Evolutionary conservation across 2,329 filamentous ascomycete species (phyloP).

Genomic region (Fusarium stilboides): DNA sequence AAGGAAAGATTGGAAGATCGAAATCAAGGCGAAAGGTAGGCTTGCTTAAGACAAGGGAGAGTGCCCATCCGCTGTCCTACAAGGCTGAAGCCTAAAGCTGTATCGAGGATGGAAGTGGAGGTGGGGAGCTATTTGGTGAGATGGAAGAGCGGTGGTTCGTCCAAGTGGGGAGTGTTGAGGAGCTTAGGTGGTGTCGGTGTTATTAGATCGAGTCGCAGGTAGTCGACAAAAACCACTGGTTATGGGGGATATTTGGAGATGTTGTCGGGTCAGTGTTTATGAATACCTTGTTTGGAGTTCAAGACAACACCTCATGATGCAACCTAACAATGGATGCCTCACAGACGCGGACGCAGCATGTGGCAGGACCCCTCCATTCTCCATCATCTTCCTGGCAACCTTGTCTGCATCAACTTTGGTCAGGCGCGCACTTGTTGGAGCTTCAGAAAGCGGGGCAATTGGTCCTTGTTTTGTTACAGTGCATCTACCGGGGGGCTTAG

Average conservation of each 20-base stretch:
- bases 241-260: slow-evolving; percentile 18
- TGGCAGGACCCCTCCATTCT: slow-evolving; percentile 42
- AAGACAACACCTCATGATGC: not conserved
- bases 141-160: slow-evolving; percentile 7
- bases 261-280: slow-evolving; percentile 41
- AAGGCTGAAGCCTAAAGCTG: slow-evolving; percentile 37
- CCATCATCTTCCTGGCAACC: slow-evolving; percentile 22
- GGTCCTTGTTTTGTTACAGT: slow-evolving; percentile 14
- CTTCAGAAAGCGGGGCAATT: slow-evolving; percentile 23
- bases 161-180: slow-evolving; percentile 1
- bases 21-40: slow-evolving; percentile 25
- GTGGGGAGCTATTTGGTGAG: slow-evolving; percentile 20
- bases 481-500: slow-evolving; percentile 10
- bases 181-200: not conserved
- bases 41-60: slow-evolving; percentile 31
- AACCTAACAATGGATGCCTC: slow-evolving; percentile 8
- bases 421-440: slow-evolving; percentile 32
- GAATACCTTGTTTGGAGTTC: slow-evolving; percentile 15
- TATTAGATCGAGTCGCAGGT: slow-evolving; percentile 1
- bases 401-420: slow-evolving; percentile 41
- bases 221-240: slow-evolving; percentile 1
- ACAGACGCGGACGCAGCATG: slow-evolving; percentile 3
- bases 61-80: slow-evolving; percentile 46
- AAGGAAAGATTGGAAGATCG: slow-evolving; percentile 1
- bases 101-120: slow-evolving; percentile 28